phyloP scores from a whole-genome alignment of 2,329 filamentous ascomycete species.

The Epichloe gansuensis region DNA sequence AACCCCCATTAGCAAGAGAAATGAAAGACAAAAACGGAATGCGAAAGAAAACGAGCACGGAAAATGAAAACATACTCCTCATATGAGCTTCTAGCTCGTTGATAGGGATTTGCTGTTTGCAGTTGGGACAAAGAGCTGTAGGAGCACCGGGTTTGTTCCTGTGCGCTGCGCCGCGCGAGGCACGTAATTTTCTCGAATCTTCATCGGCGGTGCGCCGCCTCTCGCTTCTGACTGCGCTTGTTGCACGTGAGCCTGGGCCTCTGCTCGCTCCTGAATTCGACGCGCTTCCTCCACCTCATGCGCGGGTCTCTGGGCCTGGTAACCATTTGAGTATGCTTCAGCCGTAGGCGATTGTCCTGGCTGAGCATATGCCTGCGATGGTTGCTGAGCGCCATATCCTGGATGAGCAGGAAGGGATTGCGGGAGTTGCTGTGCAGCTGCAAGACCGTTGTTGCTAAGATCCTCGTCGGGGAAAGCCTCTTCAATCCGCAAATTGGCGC shows the following conservation, averaged over 20 bases:
- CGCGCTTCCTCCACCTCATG: constrained; percentile 51
- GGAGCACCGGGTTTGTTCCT: constrained; percentile 49
- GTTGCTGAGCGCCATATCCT: constrained; percentile 27
- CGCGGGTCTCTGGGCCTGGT: constrained; percentile 23
- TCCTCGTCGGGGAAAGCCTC: constrained; percentile 82
- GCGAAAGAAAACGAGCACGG: background rate
- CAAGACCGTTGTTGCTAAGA: constrained; percentile 34
- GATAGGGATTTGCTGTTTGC: constrained; percentile 77
- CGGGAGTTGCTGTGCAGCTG: constrained; percentile 22
- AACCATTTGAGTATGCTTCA: constrained; percentile 16
- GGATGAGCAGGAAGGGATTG: constrained; percentile 34
- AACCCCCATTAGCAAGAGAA: background rate
- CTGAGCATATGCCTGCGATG: constrained; percentile 17
- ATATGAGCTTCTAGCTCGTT: constrained; percentile 87
- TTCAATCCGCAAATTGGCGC: constrained; percentile 74
- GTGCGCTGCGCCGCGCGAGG: constrained; percentile 66
- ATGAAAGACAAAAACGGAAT: background rate
- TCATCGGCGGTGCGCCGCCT: constrained; percentile 58
- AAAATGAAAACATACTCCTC: constrained; percentile 48
- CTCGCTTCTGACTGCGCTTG: constrained; percentile 70
- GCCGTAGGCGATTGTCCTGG: constrained; percentile 27
- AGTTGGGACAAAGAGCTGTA: constrained; percentile 80
- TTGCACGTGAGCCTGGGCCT: constrained; percentile 52
- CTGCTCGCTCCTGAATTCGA: constrained; percentile 50
- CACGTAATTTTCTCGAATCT: constrained; percentile 88